Percentiles rank a stretch among this genome's conserved stretches.
Conservation (phyloP, 2,329 filamentous ascomycete genomes). For the Fusarium domesticum region DNA sequence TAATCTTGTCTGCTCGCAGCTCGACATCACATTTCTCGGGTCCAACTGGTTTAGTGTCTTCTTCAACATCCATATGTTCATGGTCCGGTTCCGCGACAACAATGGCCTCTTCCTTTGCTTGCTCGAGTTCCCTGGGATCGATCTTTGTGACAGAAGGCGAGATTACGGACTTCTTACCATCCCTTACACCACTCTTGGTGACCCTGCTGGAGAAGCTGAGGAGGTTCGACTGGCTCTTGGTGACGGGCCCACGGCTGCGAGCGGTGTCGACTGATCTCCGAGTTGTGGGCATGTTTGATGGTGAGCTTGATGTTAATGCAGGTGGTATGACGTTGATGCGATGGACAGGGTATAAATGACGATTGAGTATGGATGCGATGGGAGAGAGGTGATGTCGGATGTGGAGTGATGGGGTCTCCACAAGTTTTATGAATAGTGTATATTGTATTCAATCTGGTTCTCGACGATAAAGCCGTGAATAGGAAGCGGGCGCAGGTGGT, state of each 20-base stretch:
- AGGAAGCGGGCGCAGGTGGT: constrained; percentile 7
- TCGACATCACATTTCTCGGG: constrained; percentile 50
- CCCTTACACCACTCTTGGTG: constrained; percentile 51
- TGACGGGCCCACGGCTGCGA: constrained; percentile 35
- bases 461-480: background rate
- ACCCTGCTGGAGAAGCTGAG: constrained; percentile 57
- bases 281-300: constrained; percentile 46
- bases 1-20: constrained; percentile 60
- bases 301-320: background rate
- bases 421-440: background rate
- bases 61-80: constrained; percentile 21
- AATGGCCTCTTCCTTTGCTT: constrained; percentile 16
- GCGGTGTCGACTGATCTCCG: constrained; percentile 45
- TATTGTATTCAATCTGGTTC: background rate
- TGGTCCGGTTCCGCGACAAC: constrained; percentile 15
- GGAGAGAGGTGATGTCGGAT: background rate
- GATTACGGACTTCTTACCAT: constrained; percentile 44
- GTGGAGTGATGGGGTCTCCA: background rate
- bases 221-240: constrained; percentile 50
- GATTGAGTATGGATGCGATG: background rate
- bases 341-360: constrained; percentile 3
- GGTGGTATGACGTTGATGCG: constrained; percentile 3
- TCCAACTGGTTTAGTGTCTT: constrained; percentile 26
- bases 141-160: constrained; percentile 36
- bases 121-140: constrained; percentile 28